phyloP scores from a whole-genome alignment of 1,284 basidiomycete genomes.

The Trametes hirsuta region DNA sequence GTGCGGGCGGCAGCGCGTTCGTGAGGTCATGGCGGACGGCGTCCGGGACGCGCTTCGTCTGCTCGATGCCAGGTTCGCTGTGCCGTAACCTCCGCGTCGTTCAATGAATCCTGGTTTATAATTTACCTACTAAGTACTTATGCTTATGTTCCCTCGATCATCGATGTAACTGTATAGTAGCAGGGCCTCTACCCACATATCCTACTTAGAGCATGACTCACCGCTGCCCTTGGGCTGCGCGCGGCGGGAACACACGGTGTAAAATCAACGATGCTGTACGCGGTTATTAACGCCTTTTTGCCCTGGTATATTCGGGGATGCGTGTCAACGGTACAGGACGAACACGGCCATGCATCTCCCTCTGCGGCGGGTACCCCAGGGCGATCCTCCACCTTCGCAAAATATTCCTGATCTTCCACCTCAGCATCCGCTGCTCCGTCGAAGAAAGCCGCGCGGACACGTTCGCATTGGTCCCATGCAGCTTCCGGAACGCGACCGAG shows the following conservation, averaged over 20 bases:
- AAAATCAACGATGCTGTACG: not conserved
- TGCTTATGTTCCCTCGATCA: not conserved
- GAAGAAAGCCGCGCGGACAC: conserved; percentile 11
- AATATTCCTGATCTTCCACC: conserved; percentile 30
- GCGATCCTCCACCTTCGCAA: conserved; percentile 13
- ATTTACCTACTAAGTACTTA: conserved; percentile 12
- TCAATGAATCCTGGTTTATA: conserved; percentile 5
- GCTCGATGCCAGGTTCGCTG: conserved; percentile 69
- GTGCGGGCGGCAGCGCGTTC: conserved; percentile 59
- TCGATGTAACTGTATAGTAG: conserved; percentile 8
- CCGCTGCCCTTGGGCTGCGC: not conserved
- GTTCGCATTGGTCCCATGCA: conserved; percentile 28
- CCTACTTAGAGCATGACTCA: conserved; percentile 5
- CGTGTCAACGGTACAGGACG: conserved; percentile 14
- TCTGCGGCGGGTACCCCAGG: conserved; percentile 1
- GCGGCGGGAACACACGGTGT: not conserved
- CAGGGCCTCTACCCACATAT: not conserved
- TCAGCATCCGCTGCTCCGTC: conserved; percentile 24
- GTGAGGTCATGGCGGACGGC: conserved; percentile 77
- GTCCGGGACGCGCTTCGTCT: conserved; percentile 80
- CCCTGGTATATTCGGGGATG: conserved; percentile 13
- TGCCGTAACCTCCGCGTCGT: conserved; percentile 13
- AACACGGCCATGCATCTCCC: conserved; percentile 1
- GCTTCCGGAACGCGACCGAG: conserved; percentile 45
- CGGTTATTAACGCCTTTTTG: conserved; percentile 16